Conservation (phyloP, 306 rosid species). For the Canavalia gladiata region DNA sequence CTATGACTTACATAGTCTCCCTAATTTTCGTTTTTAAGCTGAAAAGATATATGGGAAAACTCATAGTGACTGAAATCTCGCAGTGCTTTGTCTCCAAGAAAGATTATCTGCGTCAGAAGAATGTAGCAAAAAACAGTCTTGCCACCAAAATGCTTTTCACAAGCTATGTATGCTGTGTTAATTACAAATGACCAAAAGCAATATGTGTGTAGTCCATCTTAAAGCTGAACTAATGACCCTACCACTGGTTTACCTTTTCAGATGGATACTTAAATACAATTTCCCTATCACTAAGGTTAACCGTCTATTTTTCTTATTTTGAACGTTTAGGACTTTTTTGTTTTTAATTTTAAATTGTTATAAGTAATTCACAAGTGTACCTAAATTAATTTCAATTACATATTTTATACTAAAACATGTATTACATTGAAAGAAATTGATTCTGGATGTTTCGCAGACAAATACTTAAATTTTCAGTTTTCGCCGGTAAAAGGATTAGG, state of each 20-base stretch:
- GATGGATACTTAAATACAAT: not conserved
- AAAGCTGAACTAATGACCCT: slow-evolving; percentile 12
- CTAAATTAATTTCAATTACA: too few relatives aligned
- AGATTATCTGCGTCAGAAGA: not conserved
- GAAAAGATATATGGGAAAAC: not conserved
- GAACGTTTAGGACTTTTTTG: too few relatives aligned
- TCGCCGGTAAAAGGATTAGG: too few relatives aligned
- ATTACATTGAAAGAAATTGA: too few relatives aligned
- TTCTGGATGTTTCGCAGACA: too few relatives aligned
- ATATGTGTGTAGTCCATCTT: not conserved
- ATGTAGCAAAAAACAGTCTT: not conserved
- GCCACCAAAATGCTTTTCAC: not conserved
- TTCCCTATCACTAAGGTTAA: not conserved
- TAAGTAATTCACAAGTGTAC: too few relatives aligned
- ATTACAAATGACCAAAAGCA: too few relatives aligned
- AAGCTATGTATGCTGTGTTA: not conserved
- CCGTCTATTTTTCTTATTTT: not conserved
- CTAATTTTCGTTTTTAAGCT: slow-evolving; percentile 10
- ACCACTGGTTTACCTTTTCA: not conserved
- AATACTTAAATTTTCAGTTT: too few relatives aligned
- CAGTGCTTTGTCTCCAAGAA: slow-evolving; percentile 5
- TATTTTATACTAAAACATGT: too few relatives aligned
- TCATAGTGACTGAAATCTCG: not conserved
- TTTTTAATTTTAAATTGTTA: too few relatives aligned
- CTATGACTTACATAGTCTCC: not conserved